A percentile compares a stretch with the other conserved stretches of the same genome.
Evolutionary conservation across 352 stramenopile genomes (phyloP).

Genomic region (Phytophthora pisi): DNA sequence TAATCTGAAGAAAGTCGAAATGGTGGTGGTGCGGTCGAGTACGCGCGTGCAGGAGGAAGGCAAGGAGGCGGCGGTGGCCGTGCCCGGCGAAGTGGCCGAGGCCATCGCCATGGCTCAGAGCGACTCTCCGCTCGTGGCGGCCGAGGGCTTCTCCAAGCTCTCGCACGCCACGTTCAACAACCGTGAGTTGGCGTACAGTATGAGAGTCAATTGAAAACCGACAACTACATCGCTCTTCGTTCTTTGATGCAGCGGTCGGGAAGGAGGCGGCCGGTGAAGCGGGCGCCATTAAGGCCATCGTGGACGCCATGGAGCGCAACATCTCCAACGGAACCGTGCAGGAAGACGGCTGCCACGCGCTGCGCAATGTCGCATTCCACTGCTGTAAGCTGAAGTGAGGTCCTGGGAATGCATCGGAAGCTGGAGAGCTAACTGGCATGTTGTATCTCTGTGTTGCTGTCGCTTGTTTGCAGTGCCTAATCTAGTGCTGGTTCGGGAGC

Average conservation of each 20-base stretch:
- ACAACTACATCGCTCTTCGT: background rate
- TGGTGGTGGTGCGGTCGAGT: slow-evolving; percentile 53
- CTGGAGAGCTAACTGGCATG: slow-evolving; percentile 4
- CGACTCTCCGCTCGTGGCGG: slow-evolving; percentile 54
- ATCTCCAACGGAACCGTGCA: slow-evolving; percentile 66
- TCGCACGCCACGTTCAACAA: slow-evolving; percentile 83
- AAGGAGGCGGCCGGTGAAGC: slow-evolving; percentile 69
- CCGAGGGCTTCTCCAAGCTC: slow-evolving; percentile 75
- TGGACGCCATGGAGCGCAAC: slow-evolving; percentile 70
- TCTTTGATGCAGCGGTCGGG: slow-evolving; percentile 43
- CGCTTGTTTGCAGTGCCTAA: slow-evolving; percentile 48
- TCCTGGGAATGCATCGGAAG: background rate
- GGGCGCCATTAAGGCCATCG: slow-evolving; percentile 65
- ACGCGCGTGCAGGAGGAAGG: slow-evolving; percentile 57
- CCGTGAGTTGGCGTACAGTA: slow-evolving; percentile 33
- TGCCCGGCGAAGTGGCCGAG: slow-evolving; percentile 61
- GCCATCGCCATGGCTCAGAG: slow-evolving; percentile 63
- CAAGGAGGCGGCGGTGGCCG: slow-evolving; percentile 37
- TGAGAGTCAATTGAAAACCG: background rate
- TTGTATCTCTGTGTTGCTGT: background rate
- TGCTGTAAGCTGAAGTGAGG: slow-evolving; percentile 40
- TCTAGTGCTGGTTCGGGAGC: slow-evolving; percentile 56
- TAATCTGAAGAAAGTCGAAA: background rate
- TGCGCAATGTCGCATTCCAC: slow-evolving; percentile 80
- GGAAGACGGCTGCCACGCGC: slow-evolving; percentile 72